Evolutionary conservation across 768 basidiomycete species (phyloP).

Genomic region (Podaxis rugospora): DNA sequence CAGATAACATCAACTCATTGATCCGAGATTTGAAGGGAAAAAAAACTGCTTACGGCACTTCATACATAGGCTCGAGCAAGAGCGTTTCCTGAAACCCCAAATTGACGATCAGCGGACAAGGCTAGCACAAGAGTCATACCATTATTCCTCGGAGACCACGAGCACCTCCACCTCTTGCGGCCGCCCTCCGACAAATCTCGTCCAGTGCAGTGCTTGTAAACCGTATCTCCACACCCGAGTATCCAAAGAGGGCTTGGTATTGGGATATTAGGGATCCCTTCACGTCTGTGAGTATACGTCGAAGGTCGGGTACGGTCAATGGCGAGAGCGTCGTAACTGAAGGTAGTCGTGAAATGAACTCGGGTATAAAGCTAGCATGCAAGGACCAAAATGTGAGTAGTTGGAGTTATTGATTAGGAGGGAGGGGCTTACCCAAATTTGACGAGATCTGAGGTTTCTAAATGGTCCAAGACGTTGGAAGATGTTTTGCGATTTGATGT

Average conservation of each 20-base stretch:
- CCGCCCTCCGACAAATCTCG: slow-evolving; percentile 77
- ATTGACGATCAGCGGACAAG: neutral
- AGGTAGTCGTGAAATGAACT: slow-evolving; percentile 92
- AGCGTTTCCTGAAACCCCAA: slow-evolving; percentile 57
- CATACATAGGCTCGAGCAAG: slow-evolving; percentile 89
- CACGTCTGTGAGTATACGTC: slow-evolving; percentile 89
- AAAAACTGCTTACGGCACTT: slow-evolving; percentile 67
- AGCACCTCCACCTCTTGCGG: slow-evolving; percentile 84
- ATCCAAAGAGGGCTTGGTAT: slow-evolving; percentile 78
- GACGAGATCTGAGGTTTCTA: slow-evolving; percentile 79
- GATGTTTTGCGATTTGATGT: slow-evolving; percentile 62
- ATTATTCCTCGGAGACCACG: slow-evolving; percentile 87
- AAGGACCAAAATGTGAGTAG: neutral
- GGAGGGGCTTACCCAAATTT: slow-evolving; percentile 62
- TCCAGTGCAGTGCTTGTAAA: slow-evolving; percentile 81
- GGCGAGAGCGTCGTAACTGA: slow-evolving; percentile 83
- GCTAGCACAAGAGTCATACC: slow-evolving; percentile 36
- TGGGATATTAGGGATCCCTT: slow-evolving; percentile 89
- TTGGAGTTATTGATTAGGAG: neutral
- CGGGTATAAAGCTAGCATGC: slow-evolving; percentile 75
- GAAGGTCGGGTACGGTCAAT: slow-evolving; percentile 75
- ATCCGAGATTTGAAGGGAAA: neutral
- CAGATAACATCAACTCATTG: neutral
- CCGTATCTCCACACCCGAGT: slow-evolving; percentile 80
- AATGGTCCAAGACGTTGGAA: slow-evolving; percentile 57